Evolutionary conservation across 352 stramenopile species (phyloP), one percentile per base, ranked within the genome.

Genomic region (Phytophthora boehmeriae): DNA sequence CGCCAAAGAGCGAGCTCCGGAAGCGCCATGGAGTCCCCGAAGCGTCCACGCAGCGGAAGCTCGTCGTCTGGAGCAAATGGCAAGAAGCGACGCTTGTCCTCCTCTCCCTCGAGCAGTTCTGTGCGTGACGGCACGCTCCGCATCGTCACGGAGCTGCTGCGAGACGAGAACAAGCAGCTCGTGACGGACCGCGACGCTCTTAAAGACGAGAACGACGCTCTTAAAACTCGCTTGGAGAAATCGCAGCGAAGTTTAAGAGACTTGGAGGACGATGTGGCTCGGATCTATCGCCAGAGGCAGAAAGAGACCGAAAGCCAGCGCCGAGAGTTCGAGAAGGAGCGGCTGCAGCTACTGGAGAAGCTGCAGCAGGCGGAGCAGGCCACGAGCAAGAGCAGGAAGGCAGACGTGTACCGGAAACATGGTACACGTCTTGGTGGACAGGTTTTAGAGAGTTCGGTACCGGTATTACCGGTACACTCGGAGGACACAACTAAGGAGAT

Each of bases 231-330:
- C 0, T 38, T 76, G 1, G n/a, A 17, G n/a, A 35, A 53, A 30
- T 54, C 50, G 6, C 54, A 77, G 19, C 66, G 68, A 54, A 67
- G 59, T 9, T 50, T 75, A 9, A 55, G 64, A 2, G 61, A 70
- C 42, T 36, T 84, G 1, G 71, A 83, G 32, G 63, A 76, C n/a
- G 74, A 86, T 35, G 32, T 83, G 14, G 65, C 59, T 30, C 70
- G 69, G 13, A 59, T 83, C 5, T 78, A 83, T 35, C 58, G 59
- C 8, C 51, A 68, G 27, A 73, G 76, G 20, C 66, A 78, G 59
- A 49, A 60, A 48, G 56, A 83, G 11, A 54, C 63, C 28, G 68
- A 76, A 28, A n/a, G 43, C 2, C 59, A 58, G 38, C 51, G 67
- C 1, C 5, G 16, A 4, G 52, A 59, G 19, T 68, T 76, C 50